These are phyloP conservation scores for Plasmodium cynomolgi DNA, from an alignment of 169 alveolate species.

Conservation along the genomic window DNA sequence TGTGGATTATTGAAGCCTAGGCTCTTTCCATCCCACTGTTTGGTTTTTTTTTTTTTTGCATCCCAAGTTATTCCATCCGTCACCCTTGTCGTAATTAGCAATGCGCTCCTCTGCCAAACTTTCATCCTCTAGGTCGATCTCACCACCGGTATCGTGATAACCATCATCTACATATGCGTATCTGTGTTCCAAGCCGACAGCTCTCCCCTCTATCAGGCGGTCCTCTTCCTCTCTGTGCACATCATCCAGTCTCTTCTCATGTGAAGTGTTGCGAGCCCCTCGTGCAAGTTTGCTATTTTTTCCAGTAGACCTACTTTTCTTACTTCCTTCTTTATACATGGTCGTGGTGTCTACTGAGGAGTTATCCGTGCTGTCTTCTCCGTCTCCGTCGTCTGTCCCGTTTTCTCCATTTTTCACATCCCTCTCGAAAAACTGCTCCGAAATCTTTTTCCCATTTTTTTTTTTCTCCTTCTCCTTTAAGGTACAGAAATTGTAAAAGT, in stretches of 20 bases:
- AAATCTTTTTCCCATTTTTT: not conserved
- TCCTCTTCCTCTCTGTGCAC: not conserved
- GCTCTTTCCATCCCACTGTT: not conserved
- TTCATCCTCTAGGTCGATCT: not conserved
- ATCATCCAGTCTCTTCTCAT: not conserved
- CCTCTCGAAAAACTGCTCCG: not conserved
- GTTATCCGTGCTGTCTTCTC: not conserved
- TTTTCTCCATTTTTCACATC: not conserved
- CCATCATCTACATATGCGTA: not conserved
- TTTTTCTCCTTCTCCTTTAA: conserved; percentile 6
- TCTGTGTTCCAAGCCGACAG: not conserved
- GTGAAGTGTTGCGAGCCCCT: not conserved
- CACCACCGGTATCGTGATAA: not conserved
- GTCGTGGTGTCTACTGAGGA: not conserved
- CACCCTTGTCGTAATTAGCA: not conserved
- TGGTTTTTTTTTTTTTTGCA: not conserved
- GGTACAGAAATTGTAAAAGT: conserved; percentile 17
- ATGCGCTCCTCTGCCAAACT: not conserved
- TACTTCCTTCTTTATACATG: not conserved
- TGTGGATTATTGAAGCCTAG: not conserved
- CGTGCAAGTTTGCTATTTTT: not conserved
- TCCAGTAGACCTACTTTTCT: not conserved
- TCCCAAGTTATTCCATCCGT: not conserved
- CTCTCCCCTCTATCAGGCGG: not conserved
- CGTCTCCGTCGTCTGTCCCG: not conserved